Evolutionary conservation across 441 rosid species (phyloP).

Genomic region (Corymbia calophylla): DNA sequence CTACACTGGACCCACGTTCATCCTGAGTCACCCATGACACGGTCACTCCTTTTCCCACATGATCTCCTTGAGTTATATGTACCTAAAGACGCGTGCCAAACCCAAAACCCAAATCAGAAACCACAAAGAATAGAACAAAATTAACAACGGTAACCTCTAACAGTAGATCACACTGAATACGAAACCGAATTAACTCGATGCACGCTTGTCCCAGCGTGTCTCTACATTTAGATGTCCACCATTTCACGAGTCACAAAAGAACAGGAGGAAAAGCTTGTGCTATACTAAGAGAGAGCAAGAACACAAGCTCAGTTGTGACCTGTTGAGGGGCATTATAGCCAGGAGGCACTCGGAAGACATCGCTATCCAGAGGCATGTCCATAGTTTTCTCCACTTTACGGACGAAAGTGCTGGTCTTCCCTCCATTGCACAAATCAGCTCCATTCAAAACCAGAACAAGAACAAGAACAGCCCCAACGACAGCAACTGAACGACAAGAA

Average conservation of each 20-base stretch:
- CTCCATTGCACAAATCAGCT: slow-evolving; percentile 51
- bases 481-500: background rate
- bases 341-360: slow-evolving; percentile 59
- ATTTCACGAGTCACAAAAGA: background rate
- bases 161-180: background rate
- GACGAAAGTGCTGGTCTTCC: slow-evolving; percentile 56
- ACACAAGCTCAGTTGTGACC: slow-evolving; percentile 20
- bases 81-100: slow-evolving; percentile 32
- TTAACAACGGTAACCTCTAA: background rate
- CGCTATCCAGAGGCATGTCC: slow-evolving; percentile 81
- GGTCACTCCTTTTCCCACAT: slow-evolving; percentile 62
- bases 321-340: slow-evolving; percentile 94
- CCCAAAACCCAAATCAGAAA: background rate
- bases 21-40: slow-evolving; percentile 87
- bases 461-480: slow-evolving; percentile 6
- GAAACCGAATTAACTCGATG: background rate
- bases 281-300: background rate
- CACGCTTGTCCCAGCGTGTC: background rate
- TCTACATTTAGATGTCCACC: background rate
- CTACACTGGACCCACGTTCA: slow-evolving; percentile 48
- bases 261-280: background rate
- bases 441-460: slow-evolving; percentile 28
- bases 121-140: background rate
- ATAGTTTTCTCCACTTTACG: slow-evolving; percentile 37
- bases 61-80: slow-evolving; percentile 88